Conservation (phyloP, 1,284 basidiomycete species). For the Cutaneotrichosporon daszewskae region DNA sequence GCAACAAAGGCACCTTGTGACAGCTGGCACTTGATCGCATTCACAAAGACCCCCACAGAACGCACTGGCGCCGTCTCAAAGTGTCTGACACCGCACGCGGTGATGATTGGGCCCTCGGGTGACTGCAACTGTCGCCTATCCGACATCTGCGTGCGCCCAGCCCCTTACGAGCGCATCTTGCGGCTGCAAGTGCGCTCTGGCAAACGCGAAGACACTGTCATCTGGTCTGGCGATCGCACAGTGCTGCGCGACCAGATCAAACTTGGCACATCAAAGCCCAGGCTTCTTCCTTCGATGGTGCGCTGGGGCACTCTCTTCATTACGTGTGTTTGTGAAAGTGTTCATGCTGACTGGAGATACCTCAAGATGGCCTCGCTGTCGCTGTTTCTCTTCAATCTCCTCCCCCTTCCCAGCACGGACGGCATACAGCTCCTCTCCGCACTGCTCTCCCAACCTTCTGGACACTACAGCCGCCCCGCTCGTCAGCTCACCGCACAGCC, state of each 20-base stretch:
- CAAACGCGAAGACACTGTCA: conserved; percentile 15
- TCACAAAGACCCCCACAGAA: no score
- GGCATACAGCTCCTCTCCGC: conserved; percentile 36
- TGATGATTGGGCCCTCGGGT: conserved; percentile 12
- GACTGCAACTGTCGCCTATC: conserved; percentile 17
- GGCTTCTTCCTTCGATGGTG: conserved; percentile 23
- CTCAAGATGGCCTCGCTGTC: conserved; percentile 35
- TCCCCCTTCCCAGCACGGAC: conserved; percentile 40
- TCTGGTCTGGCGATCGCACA: conserved; percentile 32
- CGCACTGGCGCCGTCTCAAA: no score
- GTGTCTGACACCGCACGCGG: conserved; percentile 31
- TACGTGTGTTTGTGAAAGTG: conserved; percentile 32
- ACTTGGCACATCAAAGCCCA: conserved; percentile 21
- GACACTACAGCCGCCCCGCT: neutral
- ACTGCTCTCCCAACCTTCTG: conserved; percentile 15
- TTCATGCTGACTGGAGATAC: conserved; percentile 22
- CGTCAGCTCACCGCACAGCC: conserved; percentile 6
- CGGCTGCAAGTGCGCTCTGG: conserved; percentile 21
- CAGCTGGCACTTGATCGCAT: conserved; percentile 6
- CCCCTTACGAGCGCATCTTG: conserved; percentile 22
- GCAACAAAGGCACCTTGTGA: conserved; percentile 7
- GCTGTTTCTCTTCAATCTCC: conserved; percentile 43
- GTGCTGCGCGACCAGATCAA: conserved; percentile 24
- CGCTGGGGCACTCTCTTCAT: conserved; percentile 30
- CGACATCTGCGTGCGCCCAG: conserved; percentile 29